Conservation (phyloP, 2,329 filamentous ascomycete species). For the Xylaria sp. region DNA sequence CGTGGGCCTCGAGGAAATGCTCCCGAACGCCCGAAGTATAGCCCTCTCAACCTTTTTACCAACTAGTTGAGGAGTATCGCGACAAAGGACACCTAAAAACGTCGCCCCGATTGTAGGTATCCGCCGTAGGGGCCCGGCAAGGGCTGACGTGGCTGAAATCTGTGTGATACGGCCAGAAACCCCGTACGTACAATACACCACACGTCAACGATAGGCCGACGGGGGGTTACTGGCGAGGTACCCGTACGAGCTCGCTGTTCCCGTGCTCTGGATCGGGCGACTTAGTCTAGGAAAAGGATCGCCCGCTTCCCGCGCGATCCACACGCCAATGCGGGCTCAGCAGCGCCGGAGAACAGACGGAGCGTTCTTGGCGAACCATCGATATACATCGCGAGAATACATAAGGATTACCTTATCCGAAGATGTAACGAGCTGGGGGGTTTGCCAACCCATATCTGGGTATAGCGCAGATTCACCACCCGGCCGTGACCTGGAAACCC, state of each 20-base stretch:
- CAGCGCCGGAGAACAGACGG: background rate
- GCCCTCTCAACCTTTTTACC: too few species aligned
- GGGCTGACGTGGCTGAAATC: background rate
- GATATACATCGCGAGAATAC: background rate
- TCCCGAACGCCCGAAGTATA: background rate
- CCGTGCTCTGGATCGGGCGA: background rate
- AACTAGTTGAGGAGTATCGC: background rate
- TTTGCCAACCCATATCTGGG: background rate
- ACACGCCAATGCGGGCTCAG: slow-evolving; percentile 12
- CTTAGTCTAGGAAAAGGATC: slow-evolving; percentile 23
- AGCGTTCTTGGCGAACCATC: background rate
- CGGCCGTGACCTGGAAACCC: background rate
- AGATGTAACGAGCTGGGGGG: background rate
- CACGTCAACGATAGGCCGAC: background rate
- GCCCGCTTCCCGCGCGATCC: background rate
- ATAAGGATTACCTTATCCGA: background rate
- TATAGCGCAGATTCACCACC: background rate
- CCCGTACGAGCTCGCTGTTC: background rate
- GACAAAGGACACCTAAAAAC: background rate
- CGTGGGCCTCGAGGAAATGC: background rate
- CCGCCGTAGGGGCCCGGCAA: background rate
- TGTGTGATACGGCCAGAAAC: background rate
- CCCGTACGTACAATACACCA: background rate
- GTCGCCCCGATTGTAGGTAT: background rate
- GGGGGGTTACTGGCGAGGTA: too few species aligned